Evolutionary conservation across 2,329 filamentous ascomycete species (phyloP).

Genomic region (Colletotrichum godetiae): DNA sequence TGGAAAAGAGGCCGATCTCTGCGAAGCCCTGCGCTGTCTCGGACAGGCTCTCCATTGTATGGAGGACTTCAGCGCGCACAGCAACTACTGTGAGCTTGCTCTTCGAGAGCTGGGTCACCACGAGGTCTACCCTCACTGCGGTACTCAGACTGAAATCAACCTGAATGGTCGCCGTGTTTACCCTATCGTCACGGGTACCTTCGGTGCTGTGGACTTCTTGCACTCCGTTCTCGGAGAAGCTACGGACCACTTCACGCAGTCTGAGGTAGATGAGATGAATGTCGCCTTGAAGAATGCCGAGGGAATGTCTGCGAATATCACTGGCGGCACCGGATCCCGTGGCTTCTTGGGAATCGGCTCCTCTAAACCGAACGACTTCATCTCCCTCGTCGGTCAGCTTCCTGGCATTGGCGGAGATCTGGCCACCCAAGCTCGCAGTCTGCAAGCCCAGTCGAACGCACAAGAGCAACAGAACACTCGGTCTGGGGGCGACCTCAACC

Average conservation of each 20-base stretch:
- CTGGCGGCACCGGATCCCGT: constrained; percentile 48
- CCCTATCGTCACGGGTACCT: constrained; percentile 79
- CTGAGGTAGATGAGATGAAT: constrained; percentile 85
- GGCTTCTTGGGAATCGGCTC: constrained; percentile 52
- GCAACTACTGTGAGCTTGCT: constrained; percentile 84
- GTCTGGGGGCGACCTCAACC: constrained; percentile 45
- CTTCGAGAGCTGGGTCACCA: constrained; percentile 77
- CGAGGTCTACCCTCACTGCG: constrained; percentile 80
- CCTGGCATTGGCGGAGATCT: constrained; percentile 76
- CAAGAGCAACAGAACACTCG: constrained; percentile 63
- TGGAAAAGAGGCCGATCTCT: constrained; percentile 81
- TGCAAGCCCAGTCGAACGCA: constrained; percentile 70
- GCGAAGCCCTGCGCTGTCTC: constrained; percentile 80
- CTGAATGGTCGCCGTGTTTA: constrained; percentile 75
- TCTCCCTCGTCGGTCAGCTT: constrained; percentile 79
- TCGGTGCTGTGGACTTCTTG: constrained; percentile 86
- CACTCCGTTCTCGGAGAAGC: constrained; percentile 84
- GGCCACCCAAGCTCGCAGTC: constrained; percentile 71
- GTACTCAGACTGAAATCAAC: constrained; percentile 73
- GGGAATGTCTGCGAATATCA: constrained; percentile 50
- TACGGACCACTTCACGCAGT: constrained; percentile 84
- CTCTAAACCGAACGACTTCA: constrained; percentile 67
- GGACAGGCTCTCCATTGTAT: constrained; percentile 82
- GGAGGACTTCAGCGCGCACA: constrained; percentile 84
- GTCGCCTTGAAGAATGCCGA: constrained; percentile 77